Evolutionary conservation across 306 rosid genomes (phyloP), one percentile per base, ranked within the genome.

Genomic region (Vicia sativa): DNA sequence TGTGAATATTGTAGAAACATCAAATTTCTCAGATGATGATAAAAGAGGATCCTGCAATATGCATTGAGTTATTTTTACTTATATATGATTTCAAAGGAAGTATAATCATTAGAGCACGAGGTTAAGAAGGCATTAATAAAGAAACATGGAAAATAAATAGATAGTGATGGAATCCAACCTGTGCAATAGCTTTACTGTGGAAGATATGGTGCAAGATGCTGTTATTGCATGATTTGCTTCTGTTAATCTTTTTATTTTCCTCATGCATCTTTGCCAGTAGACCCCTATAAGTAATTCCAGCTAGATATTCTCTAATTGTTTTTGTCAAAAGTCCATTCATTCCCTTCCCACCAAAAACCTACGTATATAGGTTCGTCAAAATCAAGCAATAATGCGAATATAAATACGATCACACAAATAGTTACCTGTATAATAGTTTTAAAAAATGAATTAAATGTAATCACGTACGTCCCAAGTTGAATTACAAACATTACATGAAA

Each of bases 251-350:
- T 15, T 69, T 49, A 50, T 81, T 58, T 35, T 69, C 64, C 0
- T 62, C 68, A 3, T 62, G 67, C 72, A 92, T 81, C 23, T 2
- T 29, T 0, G 76, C 63, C 11, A 87, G 64, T n/a, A 90, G 39
- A 13, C 3, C 9, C 23, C 74, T 76, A 23, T 92, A 90, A 15
- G 91, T 87, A 44, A 83, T 38, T 2, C 49, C 52, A 14, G 4
- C 3, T 26, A 45, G 74, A 12, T 21, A 11, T 7, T 39, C 69
- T 68, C 16, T 75, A 0, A 84, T 3, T 50, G 65, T 14, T 49
- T 84, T 74, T 6, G 96, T 90, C 81, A 90, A 67, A 12, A 87
- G 91, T 52, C 96, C 98, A 49, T 87, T 79, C 93, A 84, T 86
- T 39, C 61, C 60, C 46, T 80, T 79, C 26, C 84, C 80, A 16